These are phyloP conservation scores for Boechera stricta DNA, from an alignment of 345 rosid species.

Conservation along the genomic window DNA sequence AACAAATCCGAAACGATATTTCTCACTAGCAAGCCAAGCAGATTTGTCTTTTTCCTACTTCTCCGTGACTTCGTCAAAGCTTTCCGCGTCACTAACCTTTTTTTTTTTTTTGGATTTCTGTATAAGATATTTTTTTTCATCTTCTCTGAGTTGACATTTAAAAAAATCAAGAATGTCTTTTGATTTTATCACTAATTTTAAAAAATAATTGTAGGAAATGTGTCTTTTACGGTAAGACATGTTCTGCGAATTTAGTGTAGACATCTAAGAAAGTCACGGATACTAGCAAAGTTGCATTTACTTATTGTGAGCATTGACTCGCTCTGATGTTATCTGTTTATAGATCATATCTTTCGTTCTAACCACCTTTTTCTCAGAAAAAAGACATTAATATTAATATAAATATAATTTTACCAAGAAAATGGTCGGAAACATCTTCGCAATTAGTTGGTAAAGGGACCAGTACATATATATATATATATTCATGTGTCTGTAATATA, in stretches of 20 bases:
- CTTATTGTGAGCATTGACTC: background rate
- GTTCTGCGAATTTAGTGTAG: conserved; percentile 3
- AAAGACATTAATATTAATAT: background rate
- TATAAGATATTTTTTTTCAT: background rate
- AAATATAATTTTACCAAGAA: conserved; percentile 22
- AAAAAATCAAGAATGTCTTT: background rate
- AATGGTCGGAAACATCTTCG: conserved; percentile 38
- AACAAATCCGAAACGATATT: background rate
- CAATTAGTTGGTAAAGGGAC: conserved; percentile 1
- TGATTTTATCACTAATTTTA: background rate
- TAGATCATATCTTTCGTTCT: conserved; percentile 5
- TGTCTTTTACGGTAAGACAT: conserved; percentile 28
- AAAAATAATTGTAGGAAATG: background rate
- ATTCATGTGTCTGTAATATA: background rate
- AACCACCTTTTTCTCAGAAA: conserved; percentile 21
- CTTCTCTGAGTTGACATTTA: conserved; percentile 22
- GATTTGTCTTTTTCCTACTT: background rate
- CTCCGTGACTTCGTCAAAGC: background rate
- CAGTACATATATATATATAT: background rate
- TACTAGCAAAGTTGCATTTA: conserved; percentile 6
- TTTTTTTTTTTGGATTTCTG: conserved; percentile 21
- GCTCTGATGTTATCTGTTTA: conserved; percentile 12
- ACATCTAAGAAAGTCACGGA: background rate
- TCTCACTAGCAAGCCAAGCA: background rate
- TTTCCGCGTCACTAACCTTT: background rate